Percentiles rank a stretch among this genome's conserved stretches.
phyloP scores from a whole-genome alignment of 1,284 basidiomycete genomes.

The Malassezia pachydermatis region DNA sequence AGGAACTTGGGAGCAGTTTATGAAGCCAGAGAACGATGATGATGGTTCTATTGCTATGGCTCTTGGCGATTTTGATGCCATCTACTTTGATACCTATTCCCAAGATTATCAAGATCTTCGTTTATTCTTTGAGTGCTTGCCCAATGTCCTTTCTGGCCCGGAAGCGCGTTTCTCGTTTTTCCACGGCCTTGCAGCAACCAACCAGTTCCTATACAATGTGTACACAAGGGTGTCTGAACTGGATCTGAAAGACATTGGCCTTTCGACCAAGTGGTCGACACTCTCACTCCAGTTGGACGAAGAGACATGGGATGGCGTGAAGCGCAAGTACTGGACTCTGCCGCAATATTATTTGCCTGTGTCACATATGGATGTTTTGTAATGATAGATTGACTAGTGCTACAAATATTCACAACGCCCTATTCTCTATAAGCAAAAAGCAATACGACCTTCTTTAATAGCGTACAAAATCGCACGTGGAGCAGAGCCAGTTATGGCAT shows the following conservation, averaged over 20 bases:
- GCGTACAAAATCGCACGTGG: slow-evolving; percentile 10
- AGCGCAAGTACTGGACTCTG: slow-evolving; percentile 38
- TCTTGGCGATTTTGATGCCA: slow-evolving; percentile 63
- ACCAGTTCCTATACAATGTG: slow-evolving; percentile 69
- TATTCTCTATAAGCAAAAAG: slow-evolving; percentile 1
- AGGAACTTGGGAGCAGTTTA: slow-evolving; percentile 54
- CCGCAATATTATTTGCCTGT: slow-evolving; percentile 28
- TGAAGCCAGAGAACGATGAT: slow-evolving; percentile 72
- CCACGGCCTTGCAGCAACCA: slow-evolving; percentile 90
- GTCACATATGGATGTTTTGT: slow-evolving; percentile 16
- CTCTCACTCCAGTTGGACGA: slow-evolving; percentile 53
- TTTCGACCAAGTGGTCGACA: slow-evolving; percentile 60
- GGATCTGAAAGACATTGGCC: slow-evolving; percentile 70
- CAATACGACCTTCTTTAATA: slow-evolving; percentile 6
- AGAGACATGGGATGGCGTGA: slow-evolving; percentile 40
- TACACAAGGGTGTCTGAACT: slow-evolving; percentile 76
- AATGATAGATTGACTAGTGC: background rate
- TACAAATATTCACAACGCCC: background rate
- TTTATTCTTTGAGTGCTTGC: slow-evolving; percentile 71
- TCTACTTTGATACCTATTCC: slow-evolving; percentile 93
- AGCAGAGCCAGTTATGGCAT: background rate
- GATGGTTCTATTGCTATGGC: slow-evolving; percentile 62
- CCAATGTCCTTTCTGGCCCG: slow-evolving; percentile 66
- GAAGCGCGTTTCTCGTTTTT: slow-evolving; percentile 73
- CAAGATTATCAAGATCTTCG: slow-evolving; percentile 74